A percentile compares a stretch with the other conserved stretches of the same genome.
Conservation (phyloP, 2,329 filamentous ascomycete genomes). For the Samsoniella hepiali region DNA sequence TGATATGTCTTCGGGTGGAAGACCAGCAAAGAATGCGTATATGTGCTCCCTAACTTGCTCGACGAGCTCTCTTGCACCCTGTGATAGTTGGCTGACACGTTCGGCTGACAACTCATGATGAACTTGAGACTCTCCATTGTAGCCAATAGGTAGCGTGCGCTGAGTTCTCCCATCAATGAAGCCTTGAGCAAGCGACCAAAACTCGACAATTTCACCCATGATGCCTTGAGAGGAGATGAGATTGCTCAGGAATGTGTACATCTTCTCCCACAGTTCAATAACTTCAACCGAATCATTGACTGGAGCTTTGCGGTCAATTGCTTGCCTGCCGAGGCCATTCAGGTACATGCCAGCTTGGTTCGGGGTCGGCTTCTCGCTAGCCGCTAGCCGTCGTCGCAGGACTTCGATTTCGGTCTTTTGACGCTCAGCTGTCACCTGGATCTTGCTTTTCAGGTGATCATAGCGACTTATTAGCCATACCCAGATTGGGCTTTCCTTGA, state of each 20-base stretch:
- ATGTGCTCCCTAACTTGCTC: slow-evolving; percentile 77
- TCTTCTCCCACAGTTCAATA: slow-evolving; percentile 89
- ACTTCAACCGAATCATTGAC: slow-evolving; percentile 77
- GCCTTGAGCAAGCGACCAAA: slow-evolving; percentile 87
- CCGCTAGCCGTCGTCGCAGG: slow-evolving; percentile 74
- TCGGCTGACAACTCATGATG: slow-evolving; percentile 77
- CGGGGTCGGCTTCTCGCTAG: slow-evolving; percentile 66
- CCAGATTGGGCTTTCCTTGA: slow-evolving; percentile 95
- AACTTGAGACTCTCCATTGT: slow-evolving; percentile 73
- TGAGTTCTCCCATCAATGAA: slow-evolving; percentile 88
- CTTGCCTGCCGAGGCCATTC: slow-evolving; percentile 66
- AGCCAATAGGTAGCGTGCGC: slow-evolving; percentile 71
- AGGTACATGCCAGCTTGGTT: slow-evolving; percentile 72
- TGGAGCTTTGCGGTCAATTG: slow-evolving; percentile 56
- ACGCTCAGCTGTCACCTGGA: slow-evolving; percentile 76
- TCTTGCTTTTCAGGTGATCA: slow-evolving; percentile 83
- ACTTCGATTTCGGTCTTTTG: slow-evolving; percentile 91
- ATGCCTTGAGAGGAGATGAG: slow-evolving; percentile 78
- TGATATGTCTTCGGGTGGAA: slow-evolving; percentile 88
- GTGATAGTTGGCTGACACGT: slow-evolving; percentile 68
- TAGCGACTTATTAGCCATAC: slow-evolving; percentile 89
- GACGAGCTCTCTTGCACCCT: slow-evolving; percentile 78
- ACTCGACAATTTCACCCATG: slow-evolving; percentile 84
- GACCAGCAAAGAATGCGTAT: slow-evolving; percentile 77
- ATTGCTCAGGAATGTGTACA: slow-evolving; percentile 67